Evolutionary conservation across 139 green algal genomes (phyloP).

Genomic region (Auxenochlorella pyrenoidosa): DNA sequence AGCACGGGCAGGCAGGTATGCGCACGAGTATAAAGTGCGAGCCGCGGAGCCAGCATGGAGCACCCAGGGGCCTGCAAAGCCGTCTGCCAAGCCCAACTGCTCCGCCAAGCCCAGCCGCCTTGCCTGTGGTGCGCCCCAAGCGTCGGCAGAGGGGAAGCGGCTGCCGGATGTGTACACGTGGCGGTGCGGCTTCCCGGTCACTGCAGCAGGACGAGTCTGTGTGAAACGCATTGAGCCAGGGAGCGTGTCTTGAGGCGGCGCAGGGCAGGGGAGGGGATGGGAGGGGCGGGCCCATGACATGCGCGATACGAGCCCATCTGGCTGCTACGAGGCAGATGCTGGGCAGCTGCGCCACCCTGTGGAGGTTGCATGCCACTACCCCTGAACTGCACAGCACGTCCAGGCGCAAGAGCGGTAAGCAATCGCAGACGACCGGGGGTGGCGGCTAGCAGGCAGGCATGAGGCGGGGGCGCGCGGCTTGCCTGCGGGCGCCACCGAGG

Average conservation of each 20-base stretch:
- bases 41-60: not conserved
- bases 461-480: too few relatives aligned
- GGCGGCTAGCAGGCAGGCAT: too few relatives aligned
- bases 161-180: constrained; percentile 34
- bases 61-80: too few relatives aligned
- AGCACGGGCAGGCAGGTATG: not conserved
- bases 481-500: constrained; percentile 37
- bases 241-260: too few relatives aligned
- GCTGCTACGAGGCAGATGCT: too few relatives aligned
- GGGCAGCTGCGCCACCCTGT: too few relatives aligned
- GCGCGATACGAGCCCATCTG: too few relatives aligned
- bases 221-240: not conserved
- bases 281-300: too few relatives aligned
- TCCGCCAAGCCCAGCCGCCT: too few relatives aligned
- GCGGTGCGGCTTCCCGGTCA: constrained; percentile 11
- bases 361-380: not conserved
- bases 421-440: not conserved
- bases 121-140: constrained; percentile 43
- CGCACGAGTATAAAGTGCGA: not conserved
- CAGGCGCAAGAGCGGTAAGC: too few relatives aligned
- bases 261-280: not conserved
- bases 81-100: too few relatives aligned
- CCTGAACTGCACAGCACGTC: too few relatives aligned
- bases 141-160: not conserved
- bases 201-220: not conserved